phyloP scores from a whole-genome alignment of 1,284 basidiomycete genomes.

The Inonotus obliquus region DNA sequence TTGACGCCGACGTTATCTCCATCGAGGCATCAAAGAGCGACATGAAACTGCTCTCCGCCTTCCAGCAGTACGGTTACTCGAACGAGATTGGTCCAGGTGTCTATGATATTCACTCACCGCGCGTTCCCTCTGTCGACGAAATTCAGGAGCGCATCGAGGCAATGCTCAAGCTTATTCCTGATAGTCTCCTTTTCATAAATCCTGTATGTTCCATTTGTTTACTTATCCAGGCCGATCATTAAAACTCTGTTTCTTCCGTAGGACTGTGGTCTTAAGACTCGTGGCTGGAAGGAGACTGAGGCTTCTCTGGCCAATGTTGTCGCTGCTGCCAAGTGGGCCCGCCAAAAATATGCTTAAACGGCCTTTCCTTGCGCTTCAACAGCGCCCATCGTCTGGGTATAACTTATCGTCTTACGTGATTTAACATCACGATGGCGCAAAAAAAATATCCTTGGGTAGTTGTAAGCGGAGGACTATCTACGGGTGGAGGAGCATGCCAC shows the following conservation, averaged over 20 bases:
- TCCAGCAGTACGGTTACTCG: conserved; percentile 94
- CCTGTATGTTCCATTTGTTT: conserved; percentile 59
- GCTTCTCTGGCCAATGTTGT: conserved; percentile 87
- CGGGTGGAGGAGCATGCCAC: neutral
- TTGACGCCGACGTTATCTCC: conserved; percentile 99
- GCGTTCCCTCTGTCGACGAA: conserved; percentile 92
- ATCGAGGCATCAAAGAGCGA: conserved; percentile 98
- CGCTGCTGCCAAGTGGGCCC: conserved; percentile 86
- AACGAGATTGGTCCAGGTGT: conserved; percentile 99
- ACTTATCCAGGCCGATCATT: conserved; percentile 15
- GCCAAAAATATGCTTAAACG: conserved; percentile 70
- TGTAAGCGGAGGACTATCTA: conserved; percentile 11
- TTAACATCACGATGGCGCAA: neutral
- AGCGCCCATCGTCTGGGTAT: conserved; percentile 57
- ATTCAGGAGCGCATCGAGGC: conserved; percentile 90
- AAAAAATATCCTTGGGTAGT: conserved; percentile 19
- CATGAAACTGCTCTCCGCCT: conserved; percentile 95
- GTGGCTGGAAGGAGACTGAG: conserved; percentile 96
- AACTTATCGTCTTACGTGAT: conserved; percentile 35
- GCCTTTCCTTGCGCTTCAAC: conserved; percentile 76
- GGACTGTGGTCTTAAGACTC: conserved; percentile 90
- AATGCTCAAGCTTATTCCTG: conserved; percentile 79
- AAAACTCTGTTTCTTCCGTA: conserved; percentile 21
- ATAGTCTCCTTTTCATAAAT: conserved; percentile 87
- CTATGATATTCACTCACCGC: conserved; percentile 99